phyloP scores from a whole-genome alignment of 768 basidiomycete species.

The Phaeotremella fagi region DNA sequence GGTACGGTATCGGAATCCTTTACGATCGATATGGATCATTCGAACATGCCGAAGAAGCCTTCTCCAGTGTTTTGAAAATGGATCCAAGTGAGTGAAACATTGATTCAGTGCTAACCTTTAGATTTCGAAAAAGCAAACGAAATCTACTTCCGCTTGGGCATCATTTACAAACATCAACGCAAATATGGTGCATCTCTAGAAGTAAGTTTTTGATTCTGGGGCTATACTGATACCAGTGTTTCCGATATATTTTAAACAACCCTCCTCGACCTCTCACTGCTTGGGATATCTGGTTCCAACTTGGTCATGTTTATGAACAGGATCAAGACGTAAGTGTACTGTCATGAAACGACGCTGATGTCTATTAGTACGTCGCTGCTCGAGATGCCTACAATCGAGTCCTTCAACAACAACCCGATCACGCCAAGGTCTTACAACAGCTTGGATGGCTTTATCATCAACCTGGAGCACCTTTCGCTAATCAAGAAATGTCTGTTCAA shows the following conservation, averaged over 20 bases:
- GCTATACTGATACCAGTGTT: slow-evolving; percentile 55
- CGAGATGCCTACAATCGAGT: slow-evolving; percentile 96
- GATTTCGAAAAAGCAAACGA: slow-evolving; percentile 99
- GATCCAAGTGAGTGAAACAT: slow-evolving; percentile 71
- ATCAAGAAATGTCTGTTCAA: slow-evolving; percentile 87
- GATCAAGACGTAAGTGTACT: slow-evolving; percentile 74
- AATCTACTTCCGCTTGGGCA: slow-evolving; percentile 94
- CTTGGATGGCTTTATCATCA: slow-evolving; percentile 98
- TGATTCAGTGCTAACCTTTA: slow-evolving; percentile 29
- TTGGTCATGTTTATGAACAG: slow-evolving; percentile 96
- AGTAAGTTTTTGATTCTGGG: slow-evolving; percentile 32
- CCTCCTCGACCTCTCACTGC: slow-evolving; percentile 93
- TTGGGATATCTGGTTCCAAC: slow-evolving; percentile 99
- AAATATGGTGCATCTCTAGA: slow-evolving; percentile 82
- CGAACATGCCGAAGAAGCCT: slow-evolving; percentile 98
- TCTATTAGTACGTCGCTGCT: slow-evolving; percentile 69
- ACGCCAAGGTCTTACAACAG: slow-evolving; percentile 96
- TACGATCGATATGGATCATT: slow-evolving; percentile 98
- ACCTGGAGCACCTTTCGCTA: slow-evolving; percentile 88
- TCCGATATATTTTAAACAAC: slow-evolving; percentile 91
- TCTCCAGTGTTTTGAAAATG: slow-evolving; percentile 91
- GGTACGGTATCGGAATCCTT: slow-evolving; percentile 99
- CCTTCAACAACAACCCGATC: slow-evolving; percentile 82
- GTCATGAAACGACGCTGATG: slow-evolving; percentile 4
- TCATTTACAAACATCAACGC: slow-evolving; percentile 98